A percentile compares a stretch with the other conserved stretches of the same genome.
Evolutionary conservation across 306 rosid species (phyloP).

Genomic region (Castanea sativa): DNA sequence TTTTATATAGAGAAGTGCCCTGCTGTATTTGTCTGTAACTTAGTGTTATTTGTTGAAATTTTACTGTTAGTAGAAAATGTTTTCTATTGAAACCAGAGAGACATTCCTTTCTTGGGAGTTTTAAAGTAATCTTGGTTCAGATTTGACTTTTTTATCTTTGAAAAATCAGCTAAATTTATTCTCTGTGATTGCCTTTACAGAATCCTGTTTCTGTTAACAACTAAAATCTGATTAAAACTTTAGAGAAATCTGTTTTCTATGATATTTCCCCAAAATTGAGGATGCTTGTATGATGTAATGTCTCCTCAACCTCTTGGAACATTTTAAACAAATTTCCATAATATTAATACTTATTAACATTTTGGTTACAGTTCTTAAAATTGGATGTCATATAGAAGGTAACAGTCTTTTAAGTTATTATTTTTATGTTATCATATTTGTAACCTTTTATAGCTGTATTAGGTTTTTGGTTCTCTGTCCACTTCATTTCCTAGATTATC

Average conservation of each 20-base stretch:
- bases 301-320: neutral
- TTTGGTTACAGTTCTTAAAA: neutral
- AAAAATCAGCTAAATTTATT: neutral
- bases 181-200: neutral
- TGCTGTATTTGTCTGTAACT: neutral
- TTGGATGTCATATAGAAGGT: neutral
- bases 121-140: neutral
- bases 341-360: neutral
- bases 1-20: neutral
- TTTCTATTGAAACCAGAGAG: neutral
- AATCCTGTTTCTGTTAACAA: neutral
- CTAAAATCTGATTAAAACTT: neutral
- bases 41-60: neutral
- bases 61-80: neutral
- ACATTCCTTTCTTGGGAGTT: neutral
- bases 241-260: neutral
- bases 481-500: neutral
- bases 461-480: neutral
- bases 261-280: neutral
- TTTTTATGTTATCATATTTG: neutral
- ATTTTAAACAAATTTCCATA: neutral
- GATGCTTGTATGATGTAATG: neutral
- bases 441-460: neutral
- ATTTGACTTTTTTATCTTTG: neutral
- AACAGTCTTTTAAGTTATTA: neutral